These are phyloP conservation scores for Nemania abortiva DNA, from an alignment of 2,329 filamentous ascomycete species.

Conservation along the genomic window DNA sequence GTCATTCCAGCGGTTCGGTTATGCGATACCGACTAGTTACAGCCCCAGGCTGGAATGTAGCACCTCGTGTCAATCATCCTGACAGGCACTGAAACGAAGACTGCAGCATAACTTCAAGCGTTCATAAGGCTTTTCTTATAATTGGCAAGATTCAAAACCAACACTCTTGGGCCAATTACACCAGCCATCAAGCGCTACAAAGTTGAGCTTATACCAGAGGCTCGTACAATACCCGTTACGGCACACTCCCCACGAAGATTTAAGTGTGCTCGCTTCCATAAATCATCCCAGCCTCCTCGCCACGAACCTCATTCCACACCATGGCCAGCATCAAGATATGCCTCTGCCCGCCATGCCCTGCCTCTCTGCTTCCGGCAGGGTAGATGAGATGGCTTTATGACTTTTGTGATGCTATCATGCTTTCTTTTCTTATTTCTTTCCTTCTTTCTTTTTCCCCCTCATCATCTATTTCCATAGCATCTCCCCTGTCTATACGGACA, in stretches of 20 bases:
- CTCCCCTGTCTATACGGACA: not conserved
- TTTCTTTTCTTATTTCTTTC: conserved; percentile 23
- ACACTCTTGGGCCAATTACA: not conserved
- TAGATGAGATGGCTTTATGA: conserved; percentile 36
- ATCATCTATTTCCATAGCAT: not conserved
- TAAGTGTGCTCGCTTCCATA: conserved; percentile 3
- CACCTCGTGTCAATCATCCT: not conserved
- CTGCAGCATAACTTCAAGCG: conserved; percentile 1
- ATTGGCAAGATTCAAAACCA: not conserved
- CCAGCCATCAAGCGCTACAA: not conserved
- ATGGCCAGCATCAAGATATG: conserved; percentile 39
- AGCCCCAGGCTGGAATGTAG: conserved; percentile 35
- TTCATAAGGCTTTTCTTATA: not conserved
- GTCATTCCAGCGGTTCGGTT: conserved; percentile 39
- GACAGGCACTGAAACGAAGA: not conserved
- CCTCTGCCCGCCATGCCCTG: conserved; percentile 42
- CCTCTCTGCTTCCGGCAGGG: conserved; percentile 40
- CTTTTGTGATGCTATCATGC: conserved; percentile 11
- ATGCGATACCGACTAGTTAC: too few species aligned
- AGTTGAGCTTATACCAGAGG: not conserved
- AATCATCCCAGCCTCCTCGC: conserved; percentile 20
- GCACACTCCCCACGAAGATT: not conserved
- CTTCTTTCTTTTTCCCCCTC: not conserved
- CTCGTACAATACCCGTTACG: not conserved
- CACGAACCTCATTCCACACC: conserved; percentile 42